Evolutionary conservation across 768 basidiomycete species (phyloP).

Genomic region (Termitomyces sp.): DNA sequence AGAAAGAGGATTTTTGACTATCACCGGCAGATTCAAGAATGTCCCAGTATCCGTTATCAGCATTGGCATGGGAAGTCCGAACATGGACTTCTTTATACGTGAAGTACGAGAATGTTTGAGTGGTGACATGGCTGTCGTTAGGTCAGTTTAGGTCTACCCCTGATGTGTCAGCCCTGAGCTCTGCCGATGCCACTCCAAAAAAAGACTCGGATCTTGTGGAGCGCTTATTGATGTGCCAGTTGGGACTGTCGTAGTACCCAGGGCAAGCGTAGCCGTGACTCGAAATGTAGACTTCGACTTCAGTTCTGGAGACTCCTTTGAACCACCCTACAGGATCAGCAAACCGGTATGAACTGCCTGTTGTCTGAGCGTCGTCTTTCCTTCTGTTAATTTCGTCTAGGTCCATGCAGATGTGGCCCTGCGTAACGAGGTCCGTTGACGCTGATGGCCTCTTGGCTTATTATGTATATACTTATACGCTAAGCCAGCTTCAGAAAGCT

Average conservation of each 20-base stretch:
- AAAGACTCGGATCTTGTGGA: slow-evolving; percentile 81
- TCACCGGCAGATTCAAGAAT: slow-evolving; percentile 65
- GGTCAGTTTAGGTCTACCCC: slow-evolving; percentile 30
- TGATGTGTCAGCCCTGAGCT: slow-evolving; percentile 3
- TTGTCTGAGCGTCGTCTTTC: neutral
- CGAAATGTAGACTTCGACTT: slow-evolving; percentile 82
- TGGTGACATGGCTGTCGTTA: slow-evolving; percentile 57
- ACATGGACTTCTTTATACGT: slow-evolving; percentile 84
- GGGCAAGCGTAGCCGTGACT: slow-evolving; percentile 61
- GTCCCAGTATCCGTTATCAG: slow-evolving; percentile 70
- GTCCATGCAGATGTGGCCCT: slow-evolving; percentile 59
- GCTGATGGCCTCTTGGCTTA: neutral
- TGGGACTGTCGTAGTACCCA: slow-evolving; percentile 75
- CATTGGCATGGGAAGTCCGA: slow-evolving; percentile 83
- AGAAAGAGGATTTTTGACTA: slow-evolving; percentile 74
- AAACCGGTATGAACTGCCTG: slow-evolving; percentile 46
- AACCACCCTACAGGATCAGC: slow-evolving; percentile 64
- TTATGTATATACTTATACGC: slow-evolving; percentile 4
- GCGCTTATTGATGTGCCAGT: slow-evolving; percentile 66
- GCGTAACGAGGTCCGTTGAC: slow-evolving; percentile 43
- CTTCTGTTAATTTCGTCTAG: slow-evolving; percentile 31
- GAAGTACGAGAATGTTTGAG: slow-evolving; percentile 73
- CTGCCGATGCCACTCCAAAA: slow-evolving; percentile 9
- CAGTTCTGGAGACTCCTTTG: slow-evolving; percentile 37
- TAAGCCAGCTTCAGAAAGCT: slow-evolving; percentile 43